Evolutionary conservation across 1,139 yeast species (phyloP), one percentile per base, ranked within the genome.

Genomic region (Sugiyamaella japonica): DNA sequence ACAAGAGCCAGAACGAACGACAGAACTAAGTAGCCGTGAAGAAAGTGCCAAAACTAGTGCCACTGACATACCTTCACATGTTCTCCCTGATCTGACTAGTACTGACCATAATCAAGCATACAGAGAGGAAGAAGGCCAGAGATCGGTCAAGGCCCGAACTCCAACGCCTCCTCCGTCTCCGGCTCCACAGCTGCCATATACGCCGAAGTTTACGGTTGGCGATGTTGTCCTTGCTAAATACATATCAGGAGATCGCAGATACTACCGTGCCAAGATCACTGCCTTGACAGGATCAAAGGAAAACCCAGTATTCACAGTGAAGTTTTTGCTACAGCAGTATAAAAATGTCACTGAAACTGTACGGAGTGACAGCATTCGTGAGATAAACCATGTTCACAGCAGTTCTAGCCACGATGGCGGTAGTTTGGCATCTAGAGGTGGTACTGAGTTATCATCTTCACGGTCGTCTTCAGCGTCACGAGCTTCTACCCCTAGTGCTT

Each of bases 261-360:
- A 58, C 55, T 58, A 64, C 40, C 59, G 54, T 8, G 71, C 70
- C 2, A 64, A 61, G 49, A 59, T 69, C 31, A 62, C 70, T 1
- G 60, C 67, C 6, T 56, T 69, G 16, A 65, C 72, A 7, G 72
- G 72, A 1, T 62, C 69, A 10, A 32, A 56, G 16, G 58, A 55
- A 2, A 61, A 63, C 45, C 69, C 65, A 1, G 53, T 61, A 46
- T 69, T 61, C 48, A 68, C 71, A 7, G 70, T 69, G n/a, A 58
- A 56, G 43, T 67, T 68, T 51, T 28, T 52, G 15, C 54, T 53
- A 25, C 63, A 62, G 13, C 38, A 51, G 15, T 54, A 56, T 25
- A 61, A 61, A 13, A 52, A 52, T 25, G 56, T 60, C n/a, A 56
- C 60, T 3, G 71, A 67, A 37, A 68, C 70, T 1, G 56, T 68